Evolutionary conservation across 768 basidiomycete genomes (phyloP), one percentile per base, ranked within the genome.

Genomic region (Hypholoma fasciculare): DNA sequence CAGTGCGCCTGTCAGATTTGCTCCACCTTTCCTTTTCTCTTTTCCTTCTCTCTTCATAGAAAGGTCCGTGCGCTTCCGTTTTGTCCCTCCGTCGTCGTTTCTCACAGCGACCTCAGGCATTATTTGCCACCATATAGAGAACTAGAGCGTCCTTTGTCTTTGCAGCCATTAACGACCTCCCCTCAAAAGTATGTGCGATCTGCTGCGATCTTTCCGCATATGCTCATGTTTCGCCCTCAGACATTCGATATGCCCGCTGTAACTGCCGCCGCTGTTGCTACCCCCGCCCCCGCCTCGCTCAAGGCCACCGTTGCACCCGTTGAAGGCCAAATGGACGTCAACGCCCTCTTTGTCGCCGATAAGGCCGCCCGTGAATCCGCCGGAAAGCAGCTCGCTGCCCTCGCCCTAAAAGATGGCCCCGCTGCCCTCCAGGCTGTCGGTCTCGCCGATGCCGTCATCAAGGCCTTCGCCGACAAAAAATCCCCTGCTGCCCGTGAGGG

Each of bases 401-500:
- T 84, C 71, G 86, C 84, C 64, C 85, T 93, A 86, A 92, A 92
- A 77, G 84, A 91, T 57, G 94, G 94, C 70, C 89, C 91, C 62
- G 76, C 85, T 60, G 87, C 86, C 72, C 84, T 97, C 70, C 78
- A 81, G 59, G 78, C 86, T 61, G 76, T 84, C 61, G 87, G 82
- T 61, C 89, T 96, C 76, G 76, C 76, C 38, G 88, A 87, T 54
- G 89, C 92, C 66, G 74, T 85, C 62, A 67, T 92, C 74, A 92
- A 90, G 81, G 94, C 93, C 53, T 86, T 97, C 62, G 81, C 80
- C 74, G 94, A 97, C 87, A 98, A 98, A 86, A 97, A 96, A 81
- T 92, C 90, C 16, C 88, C 94, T 52, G 90, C 88, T 61, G 84
- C 90, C 62, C 94, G 96, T 71, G 92, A 98, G 76, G 92, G 88